phyloP scores from a whole-genome alignment of 306 rosid genomes.

The Corylus heterophylla region DNA sequence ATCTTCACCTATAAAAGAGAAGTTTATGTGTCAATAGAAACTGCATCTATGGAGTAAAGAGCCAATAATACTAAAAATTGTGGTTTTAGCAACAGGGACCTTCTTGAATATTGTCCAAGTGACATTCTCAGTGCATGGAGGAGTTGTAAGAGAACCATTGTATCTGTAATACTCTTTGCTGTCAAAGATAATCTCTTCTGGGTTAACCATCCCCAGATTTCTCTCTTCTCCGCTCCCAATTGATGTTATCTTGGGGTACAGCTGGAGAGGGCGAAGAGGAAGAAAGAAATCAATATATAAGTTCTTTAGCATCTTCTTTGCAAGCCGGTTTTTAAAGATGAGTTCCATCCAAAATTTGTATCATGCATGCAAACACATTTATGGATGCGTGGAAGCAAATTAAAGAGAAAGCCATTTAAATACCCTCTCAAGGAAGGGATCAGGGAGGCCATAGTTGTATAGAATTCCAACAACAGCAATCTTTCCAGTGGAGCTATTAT shows the following conservation, averaged over 20 bases:
- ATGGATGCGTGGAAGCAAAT: neutral
- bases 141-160: constrained; percentile 70
- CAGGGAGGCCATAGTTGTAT: constrained; percentile 59
- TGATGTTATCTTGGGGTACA: constrained; percentile 39
- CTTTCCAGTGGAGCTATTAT: constrained; percentile 38
- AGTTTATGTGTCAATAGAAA: neutral
- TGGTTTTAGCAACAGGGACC: constrained; percentile 34
- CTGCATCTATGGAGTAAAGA: neutral
- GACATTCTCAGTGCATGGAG: constrained; percentile 79
- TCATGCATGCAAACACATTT: neutral
- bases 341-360: no score
- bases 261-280: constrained; percentile 23
- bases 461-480: constrained; percentile 61
- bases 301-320: no score
- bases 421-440: constrained; percentile 69
- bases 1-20: constrained; percentile 53
- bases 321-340: no score
- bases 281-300: neutral
- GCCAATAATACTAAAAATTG: neutral
- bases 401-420: neutral
- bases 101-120: constrained; percentile 62
- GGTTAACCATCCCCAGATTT: constrained; percentile 56
- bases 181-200: constrained; percentile 52
- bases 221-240: constrained; percentile 34
- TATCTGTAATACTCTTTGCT: constrained; percentile 70